Base-by-base conservation (phyloP, 2,329 filamentous ascomycete genomes). In the Colletotrichum chrysophilum region DNA sequence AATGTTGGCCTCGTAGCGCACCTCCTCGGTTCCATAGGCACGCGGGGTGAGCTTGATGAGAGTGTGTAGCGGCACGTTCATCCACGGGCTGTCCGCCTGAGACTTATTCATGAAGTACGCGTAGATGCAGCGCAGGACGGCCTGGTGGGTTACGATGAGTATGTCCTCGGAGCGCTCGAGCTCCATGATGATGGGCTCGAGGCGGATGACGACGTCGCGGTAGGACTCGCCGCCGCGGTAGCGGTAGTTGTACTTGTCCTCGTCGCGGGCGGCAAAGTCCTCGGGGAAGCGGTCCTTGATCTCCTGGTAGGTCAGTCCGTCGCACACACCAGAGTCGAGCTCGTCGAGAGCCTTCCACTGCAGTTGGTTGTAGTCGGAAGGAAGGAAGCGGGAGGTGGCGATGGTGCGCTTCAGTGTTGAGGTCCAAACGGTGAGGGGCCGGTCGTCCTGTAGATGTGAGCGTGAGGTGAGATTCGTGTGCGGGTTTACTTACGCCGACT, bases 121-220 rank as follows among this genome's bases (percentile, higher is more conserved):
- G 83, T 98, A 99, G 81, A 99, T 98, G 88, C 97, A 99, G 75
- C 97, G 93, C 77, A 99, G 89, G 38, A 99, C 96, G 16, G 97
- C 97, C 86, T 99, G 97, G 84, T 99, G 97, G 5, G 97, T 98
- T 77, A 99, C 96, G 80, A 99, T 98, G 76, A 99, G 92, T 79
- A 99, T 98, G 82, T 99, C 97, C 85, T 98, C 97, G 79, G 94
- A 95, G 77, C 97, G 92, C 85, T 99, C 97, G 68, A 99, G 89
- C 84, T 99, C 97, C 97, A 99, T 99, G 86, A 99, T 99, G 86
- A 99, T 99, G 77, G 97, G 97, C 83, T 99, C 97, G 1, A 99
- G 92, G 1, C 97, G 95, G 81, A 98, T 98, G 55, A 99, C 97
- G 2, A 99, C 96, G 82, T 99, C 97, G 71, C 96, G 95, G 85